Evolutionary conservation across 2,329 filamentous ascomycete genomes (phyloP).

Genomic region (Elsinoe perseae): DNA sequence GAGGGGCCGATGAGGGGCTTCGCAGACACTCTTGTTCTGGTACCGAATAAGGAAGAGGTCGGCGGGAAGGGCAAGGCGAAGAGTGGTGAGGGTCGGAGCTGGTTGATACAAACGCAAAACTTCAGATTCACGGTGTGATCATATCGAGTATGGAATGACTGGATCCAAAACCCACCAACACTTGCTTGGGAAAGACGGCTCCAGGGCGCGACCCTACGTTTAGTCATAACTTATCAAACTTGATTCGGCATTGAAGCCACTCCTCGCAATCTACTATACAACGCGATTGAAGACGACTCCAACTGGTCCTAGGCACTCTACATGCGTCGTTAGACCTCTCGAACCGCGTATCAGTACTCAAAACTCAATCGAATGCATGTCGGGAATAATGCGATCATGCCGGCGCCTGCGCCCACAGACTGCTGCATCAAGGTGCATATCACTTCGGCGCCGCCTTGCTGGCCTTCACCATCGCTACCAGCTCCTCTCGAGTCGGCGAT

Average conservation of each 20-base stretch:
- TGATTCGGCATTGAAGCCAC: too few species aligned
- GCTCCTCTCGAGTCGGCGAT: conserved; percentile 49
- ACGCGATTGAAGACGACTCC: too few species aligned
- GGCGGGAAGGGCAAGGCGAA: conserved; percentile 27
- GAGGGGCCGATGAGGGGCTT: conserved; percentile 62
- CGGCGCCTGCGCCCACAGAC: neutral
- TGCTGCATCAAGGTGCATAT: neutral
- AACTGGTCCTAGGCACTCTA: too few species aligned
- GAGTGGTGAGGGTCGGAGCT: conserved; percentile 29
- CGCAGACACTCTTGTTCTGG: conserved; percentile 71
- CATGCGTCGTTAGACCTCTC: too few species aligned
- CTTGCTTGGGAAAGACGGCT: neutral
- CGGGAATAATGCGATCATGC: too few species aligned
- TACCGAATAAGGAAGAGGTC: conserved; percentile 46
- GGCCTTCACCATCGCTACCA: conserved; percentile 61
- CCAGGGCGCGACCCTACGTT: too few species aligned
- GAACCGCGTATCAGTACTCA: too few species aligned
- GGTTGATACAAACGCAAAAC: conserved; percentile 38
- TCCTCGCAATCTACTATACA: too few species aligned
- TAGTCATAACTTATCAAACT: too few species aligned
- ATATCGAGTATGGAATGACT: neutral
- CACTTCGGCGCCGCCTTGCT: neutral
- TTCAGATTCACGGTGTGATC: conserved; percentile 37
- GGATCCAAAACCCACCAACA: neutral
- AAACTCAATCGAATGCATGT: too few species aligned